Base-by-base conservation (phyloP, 495 filamentous ascomycete species). In the Podospora appendiculata region DNA sequence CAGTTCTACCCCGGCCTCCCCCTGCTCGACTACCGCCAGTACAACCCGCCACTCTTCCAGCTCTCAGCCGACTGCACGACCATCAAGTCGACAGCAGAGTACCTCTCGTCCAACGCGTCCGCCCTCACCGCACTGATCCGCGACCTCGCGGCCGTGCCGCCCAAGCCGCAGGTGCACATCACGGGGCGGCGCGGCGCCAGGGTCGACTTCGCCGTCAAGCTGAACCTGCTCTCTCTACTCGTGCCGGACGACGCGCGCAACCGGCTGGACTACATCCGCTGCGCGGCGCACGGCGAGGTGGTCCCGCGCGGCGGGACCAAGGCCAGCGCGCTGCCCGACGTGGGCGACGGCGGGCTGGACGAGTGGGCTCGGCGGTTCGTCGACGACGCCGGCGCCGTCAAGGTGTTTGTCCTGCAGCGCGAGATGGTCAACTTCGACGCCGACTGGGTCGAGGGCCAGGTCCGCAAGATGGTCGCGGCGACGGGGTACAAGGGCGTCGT, bases 211-310 rank as follows among this genome's bases (percentile, higher is more conserved):
- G 66, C 69, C 43, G 60, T 80, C 50, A 73, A 72, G 55, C 60
- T 81, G 11, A 81, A 81, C 53, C 66, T 79, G 35, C 74, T 81
- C 68, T 67, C 63, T 40, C 58, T 79, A 34, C 66, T 81, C 10
- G 62, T 80, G 47, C 57, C 74, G 48, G 56, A 67, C 36, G 54
- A 70, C 47, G 45, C 62, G n/a, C 52, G 3, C 58, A 68, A 39
- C 58, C 59, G 69, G 12, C 70, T 78, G 64, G 77, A 81, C 54
- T 80, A 79, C 60, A 63, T 81, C 49, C 71, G 75, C 43, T 70
- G 75, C 48, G 74, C 79, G n/a, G 67, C 62, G 0, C 57, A 59
- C 13, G 73, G 68, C 11, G 77, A 80, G 58, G 42, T 73, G 18
- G 76, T 73, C 1, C 69, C 68, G 35, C 69, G 78, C 25, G 78